These are phyloP conservation scores for Annona cherimola DNA, from an alignment of 164 flowering plant genomes.

Conservation along the genomic window DNA sequence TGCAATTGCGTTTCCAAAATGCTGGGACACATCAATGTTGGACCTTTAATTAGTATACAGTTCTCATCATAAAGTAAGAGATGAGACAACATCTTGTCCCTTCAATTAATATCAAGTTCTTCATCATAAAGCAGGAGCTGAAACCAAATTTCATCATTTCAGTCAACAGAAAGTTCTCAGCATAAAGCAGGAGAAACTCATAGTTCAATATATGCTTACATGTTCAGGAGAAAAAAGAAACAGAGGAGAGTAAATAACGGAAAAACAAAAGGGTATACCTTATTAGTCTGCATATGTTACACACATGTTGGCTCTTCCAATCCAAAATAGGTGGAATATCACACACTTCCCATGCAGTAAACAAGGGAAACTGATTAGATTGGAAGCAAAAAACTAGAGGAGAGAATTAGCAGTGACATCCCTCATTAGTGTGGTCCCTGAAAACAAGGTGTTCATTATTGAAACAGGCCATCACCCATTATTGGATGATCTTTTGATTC, in stretches of 20 bases:
- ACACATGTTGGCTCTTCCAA: constrained; percentile 9
- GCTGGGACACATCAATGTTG: too few relatives aligned
- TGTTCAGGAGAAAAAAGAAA: background rate
- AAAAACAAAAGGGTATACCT: background rate
- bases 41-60: too few relatives aligned
- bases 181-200: background rate
- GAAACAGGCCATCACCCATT: constrained; percentile 53
- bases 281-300: background rate
- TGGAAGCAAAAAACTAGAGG: constrained; percentile 1
- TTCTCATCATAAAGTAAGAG: too few relatives aligned
- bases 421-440: constrained; percentile 8
- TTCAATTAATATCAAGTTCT: too few relatives aligned
- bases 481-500: constrained; percentile 46
- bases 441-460: constrained; percentile 1
- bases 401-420: constrained; percentile 6
- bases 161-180: background rate
- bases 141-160: too few relatives aligned
- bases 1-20: too few relatives aligned
- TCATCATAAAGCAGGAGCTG: background rate
- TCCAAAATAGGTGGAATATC: constrained; percentile 10
- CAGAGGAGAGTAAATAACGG: background rate
- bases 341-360: constrained; percentile 11
- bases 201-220: background rate
- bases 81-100: background rate
- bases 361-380: constrained; percentile 7